Conservation (phyloP, 192 early-diverging fungal genomes). For the Umbelopsis sp. region DNA sequence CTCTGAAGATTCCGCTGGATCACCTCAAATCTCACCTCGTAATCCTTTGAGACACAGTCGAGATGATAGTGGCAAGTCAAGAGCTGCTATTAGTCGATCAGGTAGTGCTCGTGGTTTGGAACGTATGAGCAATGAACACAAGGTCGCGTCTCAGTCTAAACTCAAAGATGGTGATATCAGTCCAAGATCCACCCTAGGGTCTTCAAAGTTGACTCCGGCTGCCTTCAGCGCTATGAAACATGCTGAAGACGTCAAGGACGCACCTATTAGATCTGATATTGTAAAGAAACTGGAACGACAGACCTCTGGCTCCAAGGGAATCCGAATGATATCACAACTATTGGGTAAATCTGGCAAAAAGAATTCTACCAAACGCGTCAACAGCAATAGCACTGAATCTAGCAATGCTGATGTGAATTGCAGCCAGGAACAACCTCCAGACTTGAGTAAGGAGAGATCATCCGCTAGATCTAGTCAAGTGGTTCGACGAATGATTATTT, state of each 20-base stretch:
- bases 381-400: background rate
- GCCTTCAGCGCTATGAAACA: background rate
- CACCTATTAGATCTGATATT: background rate
- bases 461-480: constrained; percentile 13
- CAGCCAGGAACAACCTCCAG: background rate
- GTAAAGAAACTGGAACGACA: background rate
- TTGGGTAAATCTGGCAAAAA: constrained; percentile 8
- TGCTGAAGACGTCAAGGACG: background rate
- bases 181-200: background rate
- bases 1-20: constrained; percentile 1
- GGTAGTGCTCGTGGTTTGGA: background rate
- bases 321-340: constrained; percentile 21
- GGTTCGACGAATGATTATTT: constrained; percentile 38
- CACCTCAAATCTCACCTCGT: background rate
- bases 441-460: background rate
- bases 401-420: background rate
- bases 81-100: background rate
- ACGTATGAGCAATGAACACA: background rate
- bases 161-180: background rate
- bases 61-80: background rate
- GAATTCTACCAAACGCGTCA: constrained; percentile 11
- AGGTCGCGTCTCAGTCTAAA: background rate
- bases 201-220: background rate
- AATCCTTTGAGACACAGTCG: constrained; percentile 8
- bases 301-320: background rate